Evolutionary conservation across 768 basidiomycete genomes (phyloP).

Genomic region (Mycena rebaudengoi): DNA sequence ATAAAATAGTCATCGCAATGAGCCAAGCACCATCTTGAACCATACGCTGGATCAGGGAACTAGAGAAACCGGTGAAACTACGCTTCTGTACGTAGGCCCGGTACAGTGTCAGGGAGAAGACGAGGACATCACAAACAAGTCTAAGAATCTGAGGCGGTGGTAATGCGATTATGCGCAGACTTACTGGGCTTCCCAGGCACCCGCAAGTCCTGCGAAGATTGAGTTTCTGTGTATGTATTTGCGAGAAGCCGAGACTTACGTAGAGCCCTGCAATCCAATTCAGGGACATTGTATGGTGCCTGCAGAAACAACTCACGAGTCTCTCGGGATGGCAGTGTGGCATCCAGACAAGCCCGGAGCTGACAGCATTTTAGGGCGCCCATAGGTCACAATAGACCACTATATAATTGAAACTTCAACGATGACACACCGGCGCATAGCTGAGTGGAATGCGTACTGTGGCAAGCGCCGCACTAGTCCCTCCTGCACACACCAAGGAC

Average conservation of each 20-base stretch:
- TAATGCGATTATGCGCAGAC: neutral
- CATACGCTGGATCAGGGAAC: slow-evolving; percentile 6
- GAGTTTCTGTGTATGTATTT: no score
- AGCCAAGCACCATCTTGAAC: slow-evolving; percentile 2
- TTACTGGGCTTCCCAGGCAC: slow-evolving; percentile 17
- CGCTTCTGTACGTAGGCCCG: slow-evolving; percentile 12
- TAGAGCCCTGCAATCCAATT: neutral
- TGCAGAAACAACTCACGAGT: neutral
- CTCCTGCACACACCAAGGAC: neutral
- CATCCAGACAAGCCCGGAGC: slow-evolving; percentile 13
- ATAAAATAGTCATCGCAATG: neutral
- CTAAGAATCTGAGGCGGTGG: neutral
- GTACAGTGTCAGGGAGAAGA: slow-evolving; percentile 9
- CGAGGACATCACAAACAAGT: slow-evolving; percentile 11
- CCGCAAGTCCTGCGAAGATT: slow-evolving; percentile 5
- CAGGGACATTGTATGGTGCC: neutral
- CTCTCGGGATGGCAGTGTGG: slow-evolving; percentile 6
- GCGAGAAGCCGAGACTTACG: no score
- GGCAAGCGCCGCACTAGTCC: slow-evolving; percentile 8
- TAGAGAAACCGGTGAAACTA: neutral
- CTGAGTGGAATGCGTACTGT: neutral
- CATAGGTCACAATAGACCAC: slow-evolving; percentile 14
- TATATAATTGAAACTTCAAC: neutral
- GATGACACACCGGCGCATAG: no score
- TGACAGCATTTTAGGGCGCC: slow-evolving; percentile 6